Percentiles rank a stretch among this genome's conserved stretches.
Evolutionary conservation across 768 basidiomycete species (phyloP).

Genomic region (Lactarius trivialis): DNA sequence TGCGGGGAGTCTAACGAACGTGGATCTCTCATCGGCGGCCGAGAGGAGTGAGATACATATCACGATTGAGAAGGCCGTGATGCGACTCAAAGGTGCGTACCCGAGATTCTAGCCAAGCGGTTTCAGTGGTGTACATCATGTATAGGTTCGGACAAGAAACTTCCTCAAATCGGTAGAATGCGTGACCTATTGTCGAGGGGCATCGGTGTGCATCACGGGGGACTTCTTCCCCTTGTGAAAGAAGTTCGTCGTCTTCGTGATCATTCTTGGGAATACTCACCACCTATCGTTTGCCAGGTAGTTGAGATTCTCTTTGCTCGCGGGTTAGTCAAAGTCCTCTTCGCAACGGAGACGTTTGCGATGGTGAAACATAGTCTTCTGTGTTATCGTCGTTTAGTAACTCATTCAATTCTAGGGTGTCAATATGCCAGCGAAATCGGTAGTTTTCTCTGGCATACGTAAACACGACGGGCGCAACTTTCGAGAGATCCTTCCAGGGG

Average conservation of each 20-base stretch:
- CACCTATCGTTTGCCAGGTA: slow-evolving; percentile 44
- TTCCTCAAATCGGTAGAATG: slow-evolving; percentile 92
- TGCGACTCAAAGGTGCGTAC: slow-evolving; percentile 75
- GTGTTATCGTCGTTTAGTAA: slow-evolving; percentile 1
- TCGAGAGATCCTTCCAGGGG: slow-evolving; percentile 83
- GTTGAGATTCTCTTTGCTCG: slow-evolving; percentile 95
- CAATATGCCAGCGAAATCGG: slow-evolving; percentile 97
- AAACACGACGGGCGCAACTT: slow-evolving; percentile 95
- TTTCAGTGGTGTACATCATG: neutral
- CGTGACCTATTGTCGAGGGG: slow-evolving; percentile 84
- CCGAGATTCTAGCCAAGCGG: neutral
- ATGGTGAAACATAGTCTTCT: slow-evolving; percentile 55
- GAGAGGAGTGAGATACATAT: slow-evolving; percentile 98
- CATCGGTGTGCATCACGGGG: slow-evolving; percentile 97
- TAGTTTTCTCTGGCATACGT: slow-evolving; percentile 90
- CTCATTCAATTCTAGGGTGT: slow-evolving; percentile 60
- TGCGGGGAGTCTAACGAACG: slow-evolving; percentile 79
- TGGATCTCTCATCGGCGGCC: slow-evolving; percentile 78
- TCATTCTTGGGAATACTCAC: neutral
- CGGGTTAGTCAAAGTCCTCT: slow-evolving; percentile 91
- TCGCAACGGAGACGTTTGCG: slow-evolving; percentile 98
- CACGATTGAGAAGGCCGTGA: slow-evolving; percentile 85
- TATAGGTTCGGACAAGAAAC: slow-evolving; percentile 79
- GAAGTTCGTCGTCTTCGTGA: slow-evolving; percentile 47
- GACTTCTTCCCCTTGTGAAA: slow-evolving; percentile 92